Evolutionary conservation across 2,329 filamentous ascomycete genomes (phyloP).

Genomic region (Daldinia sp.): DNA sequence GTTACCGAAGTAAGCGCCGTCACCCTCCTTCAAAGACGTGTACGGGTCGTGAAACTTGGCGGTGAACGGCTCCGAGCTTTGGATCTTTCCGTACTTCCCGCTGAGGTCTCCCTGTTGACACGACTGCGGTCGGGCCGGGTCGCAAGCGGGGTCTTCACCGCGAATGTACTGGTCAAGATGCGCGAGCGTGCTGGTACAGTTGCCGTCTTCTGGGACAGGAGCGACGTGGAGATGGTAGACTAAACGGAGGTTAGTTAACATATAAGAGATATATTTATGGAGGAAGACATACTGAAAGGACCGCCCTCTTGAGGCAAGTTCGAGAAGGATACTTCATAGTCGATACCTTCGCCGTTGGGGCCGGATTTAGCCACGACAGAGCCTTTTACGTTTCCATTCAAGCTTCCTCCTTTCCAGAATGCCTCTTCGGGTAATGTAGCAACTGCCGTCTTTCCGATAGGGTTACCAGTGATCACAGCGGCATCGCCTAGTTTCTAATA

Average conservation of each 20-base stretch:
- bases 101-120: constrained; percentile 83
- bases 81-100: constrained; percentile 77
- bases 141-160: constrained; percentile 71
- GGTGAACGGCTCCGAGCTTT: constrained; percentile 59
- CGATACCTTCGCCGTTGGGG: constrained; percentile 65
- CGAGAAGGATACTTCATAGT: constrained; percentile 66
- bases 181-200: constrained; percentile 75
- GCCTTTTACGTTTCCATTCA: constrained; percentile 67
- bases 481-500: constrained; percentile 62
- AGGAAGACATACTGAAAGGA: constrained; percentile 67
- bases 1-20: constrained; percentile 72
- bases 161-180: constrained; percentile 80
- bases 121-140: constrained; percentile 66
- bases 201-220: constrained; percentile 73
- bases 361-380: constrained; percentile 61
- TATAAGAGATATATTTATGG: background rate
- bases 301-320: constrained; percentile 69
- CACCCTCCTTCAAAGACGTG: constrained; percentile 64
- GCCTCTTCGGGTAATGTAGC: constrained; percentile 67
- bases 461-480: constrained; percentile 66
- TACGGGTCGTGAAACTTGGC: constrained; percentile 68
- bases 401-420: constrained; percentile 62
- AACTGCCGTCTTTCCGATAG: constrained; percentile 64
- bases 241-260: constrained; percentile 50
- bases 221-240: constrained; percentile 79